Base-by-base conservation (phyloP, 495 filamentous ascomycete species). In the Annulohypoxylon maeteangense region DNA sequence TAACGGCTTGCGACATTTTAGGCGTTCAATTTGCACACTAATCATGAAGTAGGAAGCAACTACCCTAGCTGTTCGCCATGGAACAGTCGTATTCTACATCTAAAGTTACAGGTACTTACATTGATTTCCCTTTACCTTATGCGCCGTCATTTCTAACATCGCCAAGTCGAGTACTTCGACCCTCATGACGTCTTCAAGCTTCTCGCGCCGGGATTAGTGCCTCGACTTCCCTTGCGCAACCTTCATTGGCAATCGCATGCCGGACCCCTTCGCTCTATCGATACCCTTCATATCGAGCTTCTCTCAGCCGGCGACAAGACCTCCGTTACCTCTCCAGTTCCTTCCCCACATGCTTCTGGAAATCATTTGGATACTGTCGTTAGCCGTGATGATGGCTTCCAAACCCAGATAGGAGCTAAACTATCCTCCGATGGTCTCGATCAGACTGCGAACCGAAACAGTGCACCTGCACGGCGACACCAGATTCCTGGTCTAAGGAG, bases 181-280 rank as follows among this genome's bases (percentile, higher is more conserved):
- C 95, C 96, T 12, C 91, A 90, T 68, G 91, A 90, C 56, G 85
- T 97, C 55, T 98, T 93, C 75, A 88, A 91, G 62, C 84, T 92
- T 16, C 81, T 98, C n/a, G 90, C 91, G 8, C 84, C 90, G 1
- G 85, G 93, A 63, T 85, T 98, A 62, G 86, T 91, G 47, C 81
- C 90, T 53, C 90, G 93, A 44, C 86, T 99, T 3, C 95, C 95
- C 10, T 85, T 99, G n/a, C 90, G 89, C 59, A 95, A 97, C 76
- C 89, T 99, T 48, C 91, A 98, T 76, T 99, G 95, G 95, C 95
- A 97, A 78, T 97, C 96, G 6, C 91, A 95, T 50, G 90, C 90
- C 25, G 90, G 95, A 8, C 95, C 96, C 8, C 83, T 97, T 40
- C 90, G 95, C 54, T 97, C 95, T 25, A 98, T 99, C 78, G 90